phyloP scores from a whole-genome alignment of 2,329 filamentous ascomycete genomes.

The Raffaelea albimanens region DNA sequence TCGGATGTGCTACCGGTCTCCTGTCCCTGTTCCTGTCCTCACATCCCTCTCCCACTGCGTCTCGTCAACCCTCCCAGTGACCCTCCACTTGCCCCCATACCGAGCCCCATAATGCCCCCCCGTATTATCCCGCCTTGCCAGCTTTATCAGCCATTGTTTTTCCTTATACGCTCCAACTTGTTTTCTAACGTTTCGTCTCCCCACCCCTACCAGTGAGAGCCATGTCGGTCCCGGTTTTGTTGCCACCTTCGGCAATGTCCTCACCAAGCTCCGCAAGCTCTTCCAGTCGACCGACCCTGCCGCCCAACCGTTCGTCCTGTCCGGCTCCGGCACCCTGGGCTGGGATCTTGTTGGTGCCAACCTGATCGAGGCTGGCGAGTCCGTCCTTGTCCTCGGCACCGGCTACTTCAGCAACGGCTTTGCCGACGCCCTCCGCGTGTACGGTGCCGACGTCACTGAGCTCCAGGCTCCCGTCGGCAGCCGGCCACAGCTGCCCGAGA shows the following conservation, averaged over 20 bases:
- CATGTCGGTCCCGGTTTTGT: slow-evolving; percentile 89
- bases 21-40: neutral
- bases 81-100: neutral
- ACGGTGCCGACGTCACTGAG: slow-evolving; percentile 84
- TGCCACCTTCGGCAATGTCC: slow-evolving; percentile 79
- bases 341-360: slow-evolving; percentile 98
- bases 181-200: neutral
- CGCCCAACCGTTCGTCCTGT: slow-evolving; percentile 86
- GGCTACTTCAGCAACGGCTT: slow-evolving; percentile 97
- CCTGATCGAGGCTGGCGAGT: slow-evolving; percentile 78
- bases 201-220: slow-evolving; percentile 59
- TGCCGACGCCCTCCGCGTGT: slow-evolving; percentile 81
- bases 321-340: slow-evolving; percentile 87
- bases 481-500: slow-evolving; percentile 74
- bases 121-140: neutral
- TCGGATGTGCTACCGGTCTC: neutral
- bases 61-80: neutral
- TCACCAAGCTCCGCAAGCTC: slow-evolving; percentile 80
- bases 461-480: slow-evolving; percentile 83
- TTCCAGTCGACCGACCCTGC: slow-evolving; percentile 80
- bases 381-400: slow-evolving; percentile 86
- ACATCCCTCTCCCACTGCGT: too few species aligned
- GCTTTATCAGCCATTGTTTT: too few species aligned
- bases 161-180: neutral
- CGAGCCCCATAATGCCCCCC: neutral